Evolutionary conservation across 768 basidiomycete species (phyloP), one percentile per base, ranked within the genome.

Genomic region (Austroboletus eburneus): DNA sequence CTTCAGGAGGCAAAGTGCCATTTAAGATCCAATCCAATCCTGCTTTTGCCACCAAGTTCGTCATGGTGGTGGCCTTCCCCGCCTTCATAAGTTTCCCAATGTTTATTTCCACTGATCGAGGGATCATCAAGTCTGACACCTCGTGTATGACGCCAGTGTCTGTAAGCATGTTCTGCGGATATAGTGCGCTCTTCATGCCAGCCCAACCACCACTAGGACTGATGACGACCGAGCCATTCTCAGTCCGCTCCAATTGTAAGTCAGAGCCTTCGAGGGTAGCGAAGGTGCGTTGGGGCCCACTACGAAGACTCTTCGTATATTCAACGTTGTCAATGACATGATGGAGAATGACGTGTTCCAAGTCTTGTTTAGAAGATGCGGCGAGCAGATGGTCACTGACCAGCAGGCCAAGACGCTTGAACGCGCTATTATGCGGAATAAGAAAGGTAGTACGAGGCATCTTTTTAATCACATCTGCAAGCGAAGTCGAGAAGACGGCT

Each of bases 21-120:
- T 97, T 85, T 45, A 97, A 69, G 30, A 96, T 69, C 93, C 94
- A 97, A 30, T 85, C 87, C 48, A 96, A 79, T 9, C 91, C 91
- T 2, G 90, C 91, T 57, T 86, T 87, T 46, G 77, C 71, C 49
- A 96, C 75, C 59, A 99, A 64, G 25, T 83, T 88, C 18, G 78
- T 72, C 93, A 99, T 97, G 3, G 88, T 96, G 25, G 76, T 82
- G 35, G 85, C 90, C 63, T 90, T 87, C 18, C 90, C 90, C 4
- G 94, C 95, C 57, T 81, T 83, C 55, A 93, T 75, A 25, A 99
- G 76, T 65, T 97, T 98, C n/a, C 82, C 89, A 25, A 94, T 71
- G 5, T 85, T 92, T 50, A 99, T 71, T 36, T 91, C 72, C 37
- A 98, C 83, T 9, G 87, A 83, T 17, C 92, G 81, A 25, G 96